phyloP scores from a whole-genome alignment of 495 filamentous ascomycete genomes.

The Monascus purpureus region DNA sequence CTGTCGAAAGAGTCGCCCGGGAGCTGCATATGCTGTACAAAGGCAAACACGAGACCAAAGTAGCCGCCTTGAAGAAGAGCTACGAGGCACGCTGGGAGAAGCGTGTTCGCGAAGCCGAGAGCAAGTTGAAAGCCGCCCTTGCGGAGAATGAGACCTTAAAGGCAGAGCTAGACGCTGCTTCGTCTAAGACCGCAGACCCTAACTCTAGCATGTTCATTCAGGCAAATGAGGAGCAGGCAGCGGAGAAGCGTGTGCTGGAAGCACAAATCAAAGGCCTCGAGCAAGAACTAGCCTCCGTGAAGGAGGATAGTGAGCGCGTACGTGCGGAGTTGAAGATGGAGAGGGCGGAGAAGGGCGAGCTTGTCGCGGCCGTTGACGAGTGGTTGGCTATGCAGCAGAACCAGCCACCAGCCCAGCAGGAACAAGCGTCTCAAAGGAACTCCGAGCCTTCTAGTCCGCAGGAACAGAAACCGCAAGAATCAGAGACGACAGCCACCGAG shows the following conservation, averaged over 20 bases:
- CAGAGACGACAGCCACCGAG: too few species aligned
- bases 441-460: too few species aligned
- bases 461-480: too few species aligned
- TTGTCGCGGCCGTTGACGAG: constrained; percentile 88
- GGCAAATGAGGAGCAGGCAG: constrained; percentile 38
- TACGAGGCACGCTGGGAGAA: constrained; percentile 86
- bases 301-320: constrained; percentile 50
- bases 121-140: constrained; percentile 46
- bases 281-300: constrained; percentile 50
- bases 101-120: constrained; percentile 61
- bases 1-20: constrained; percentile 78
- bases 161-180: constrained; percentile 46
- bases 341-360: constrained; percentile 80
- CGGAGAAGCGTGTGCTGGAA: constrained; percentile 36
- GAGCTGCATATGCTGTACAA: constrained; percentile 93
- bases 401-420: too few species aligned
- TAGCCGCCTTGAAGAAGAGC: constrained; percentile 84
- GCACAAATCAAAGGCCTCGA: constrained; percentile 58
- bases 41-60: constrained; percentile 89
- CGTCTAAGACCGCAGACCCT: constrained; percentile 42
- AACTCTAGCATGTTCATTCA: constrained; percentile 19
- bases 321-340: constrained; percentile 54
- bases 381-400: constrained; percentile 49
- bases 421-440: too few species aligned
- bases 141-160: constrained; percentile 63